These are phyloP conservation scores for Penicillium nordicum DNA, from an alignment of 2,329 filamentous ascomycete genomes.

Conservation along the genomic window DNA sequence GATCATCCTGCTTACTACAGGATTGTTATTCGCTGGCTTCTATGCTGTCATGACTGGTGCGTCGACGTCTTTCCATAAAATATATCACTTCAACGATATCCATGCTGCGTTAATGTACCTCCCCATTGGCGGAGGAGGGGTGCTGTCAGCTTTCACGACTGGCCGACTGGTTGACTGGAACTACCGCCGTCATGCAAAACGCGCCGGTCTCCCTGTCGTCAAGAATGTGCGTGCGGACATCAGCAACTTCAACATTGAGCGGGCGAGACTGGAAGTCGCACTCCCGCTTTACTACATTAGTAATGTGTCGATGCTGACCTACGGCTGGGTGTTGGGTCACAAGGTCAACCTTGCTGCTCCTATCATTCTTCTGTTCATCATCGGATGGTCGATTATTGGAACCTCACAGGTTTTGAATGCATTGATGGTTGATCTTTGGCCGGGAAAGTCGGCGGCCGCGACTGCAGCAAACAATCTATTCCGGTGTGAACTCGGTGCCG, in stretches of 20 bases:
- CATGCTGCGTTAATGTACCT: slow-evolving; percentile 43
- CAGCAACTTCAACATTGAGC: slow-evolving; percentile 50
- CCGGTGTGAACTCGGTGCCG: slow-evolving; percentile 41
- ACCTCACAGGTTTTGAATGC: slow-evolving; percentile 42
- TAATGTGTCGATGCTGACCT: slow-evolving; percentile 27
- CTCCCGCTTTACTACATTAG: slow-evolving; percentile 33
- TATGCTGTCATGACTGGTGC: slow-evolving; percentile 47
- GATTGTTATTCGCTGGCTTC: slow-evolving; percentile 47
- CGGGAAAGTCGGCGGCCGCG: slow-evolving; percentile 35
- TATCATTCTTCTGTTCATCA: slow-evolving; percentile 34
- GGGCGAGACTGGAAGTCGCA: slow-evolving; percentile 34
- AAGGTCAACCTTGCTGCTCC: slow-evolving; percentile 33
- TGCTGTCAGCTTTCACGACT: slow-evolving; percentile 28
- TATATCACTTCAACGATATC: slow-evolving; percentile 49
- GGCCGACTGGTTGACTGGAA: slow-evolving; percentile 68
- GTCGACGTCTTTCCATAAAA: slow-evolving; percentile 45
- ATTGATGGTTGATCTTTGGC: slow-evolving; percentile 45
- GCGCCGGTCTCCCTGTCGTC: slow-evolving; percentile 59
- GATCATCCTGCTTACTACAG: slow-evolving; percentile 38
- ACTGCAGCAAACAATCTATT: slow-evolving; percentile 43
- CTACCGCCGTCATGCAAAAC: slow-evolving; percentile 64
- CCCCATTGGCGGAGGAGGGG: slow-evolving; percentile 25
- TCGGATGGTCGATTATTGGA: slow-evolving; percentile 35
- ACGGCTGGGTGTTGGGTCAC: slow-evolving; percentile 36
- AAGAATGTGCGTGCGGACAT: slow-evolving; percentile 38